Percentiles rank a stretch among this genome's conserved stretches.
phyloP scores from a whole-genome alignment of 768 basidiomycete genomes.

The Xerocomus brunneocitrinus region DNA sequence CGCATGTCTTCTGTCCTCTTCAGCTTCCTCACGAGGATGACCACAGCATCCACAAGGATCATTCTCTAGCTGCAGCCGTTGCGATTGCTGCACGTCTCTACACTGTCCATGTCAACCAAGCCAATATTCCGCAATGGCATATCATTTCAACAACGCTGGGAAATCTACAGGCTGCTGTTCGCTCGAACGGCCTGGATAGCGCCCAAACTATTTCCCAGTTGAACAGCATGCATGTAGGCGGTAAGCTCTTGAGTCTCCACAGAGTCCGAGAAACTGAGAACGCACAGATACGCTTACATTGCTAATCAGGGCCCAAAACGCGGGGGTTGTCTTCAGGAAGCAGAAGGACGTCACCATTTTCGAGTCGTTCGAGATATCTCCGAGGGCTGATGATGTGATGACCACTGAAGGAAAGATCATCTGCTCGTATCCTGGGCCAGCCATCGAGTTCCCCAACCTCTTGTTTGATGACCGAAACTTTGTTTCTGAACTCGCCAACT shows the following conservation, averaged over 20 bases:
- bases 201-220: neutral
- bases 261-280: neutral
- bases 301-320: conserved; percentile 43
- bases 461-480: conserved; percentile 22
- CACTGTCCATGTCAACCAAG: neutral
- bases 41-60: conserved; percentile 18
- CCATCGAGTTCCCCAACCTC: conserved; percentile 31
- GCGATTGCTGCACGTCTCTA: conserved; percentile 13
- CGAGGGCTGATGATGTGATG: conserved; percentile 31
- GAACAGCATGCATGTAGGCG: conserved; percentile 18
- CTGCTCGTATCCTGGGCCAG: conserved; percentile 42
- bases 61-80: conserved; percentile 23
- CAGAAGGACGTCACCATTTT: conserved; percentile 5
- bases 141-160: conserved; percentile 25
- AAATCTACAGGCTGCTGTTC: neutral
- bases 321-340: conserved; percentile 38
- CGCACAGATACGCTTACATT: conserved; percentile 35
- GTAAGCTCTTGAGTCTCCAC: conserved; percentile 5
- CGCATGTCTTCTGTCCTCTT: conserved; percentile 40
- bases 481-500: conserved; percentile 32
- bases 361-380: conserved; percentile 40
- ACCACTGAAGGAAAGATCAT: conserved; percentile 37
- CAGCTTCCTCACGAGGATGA: conserved; percentile 36
- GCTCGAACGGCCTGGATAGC: neutral
- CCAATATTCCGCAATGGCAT: neutral